Evolutionary conservation across 176 grass and related monocot genomes (phyloP).

Genomic region (Musa schizocarpa): DNA sequence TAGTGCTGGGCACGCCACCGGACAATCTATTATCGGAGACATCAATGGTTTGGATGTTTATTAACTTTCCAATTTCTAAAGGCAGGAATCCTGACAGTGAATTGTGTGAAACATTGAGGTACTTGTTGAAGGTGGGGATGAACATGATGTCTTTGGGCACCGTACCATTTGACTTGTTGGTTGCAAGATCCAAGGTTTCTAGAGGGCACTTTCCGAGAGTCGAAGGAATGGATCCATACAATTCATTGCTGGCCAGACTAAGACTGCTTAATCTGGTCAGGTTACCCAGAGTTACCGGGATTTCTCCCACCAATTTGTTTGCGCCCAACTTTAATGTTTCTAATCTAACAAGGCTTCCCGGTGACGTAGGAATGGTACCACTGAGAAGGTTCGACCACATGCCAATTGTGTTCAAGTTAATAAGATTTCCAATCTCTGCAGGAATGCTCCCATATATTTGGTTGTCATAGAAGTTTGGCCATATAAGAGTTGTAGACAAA

Average conservation of each 20-base stretch:
- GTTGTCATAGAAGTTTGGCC: neutral
- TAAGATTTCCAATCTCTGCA: slow-evolving; percentile 13
- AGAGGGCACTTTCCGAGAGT: neutral
- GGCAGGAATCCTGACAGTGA: slow-evolving; percentile 30
- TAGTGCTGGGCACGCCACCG: slow-evolving; percentile 26
- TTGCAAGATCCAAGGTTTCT: slow-evolving; percentile 25
- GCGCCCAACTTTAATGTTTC: neutral
- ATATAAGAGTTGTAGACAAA: neutral
- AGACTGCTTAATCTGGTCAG: neutral
- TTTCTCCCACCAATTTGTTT: neutral
- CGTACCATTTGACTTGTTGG: slow-evolving; percentile 31
- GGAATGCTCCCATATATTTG: slow-evolving; percentile 11
- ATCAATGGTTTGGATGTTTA: slow-evolving; percentile 13
- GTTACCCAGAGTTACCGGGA: neutral
- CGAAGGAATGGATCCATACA: neutral
- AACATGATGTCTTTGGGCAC: slow-evolving; percentile 33
- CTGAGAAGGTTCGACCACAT: neutral
- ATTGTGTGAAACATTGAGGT: slow-evolving; percentile 49
- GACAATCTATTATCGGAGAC: slow-evolving; percentile 44
- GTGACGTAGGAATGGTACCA: neutral
- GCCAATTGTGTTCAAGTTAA: neutral
- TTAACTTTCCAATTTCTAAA: slow-evolving; percentile 30
- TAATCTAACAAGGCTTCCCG: neutral
- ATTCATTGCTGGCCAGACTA: neutral
- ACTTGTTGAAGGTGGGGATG: slow-evolving; percentile 21